phyloP scores from a whole-genome alignment of 2,329 filamentous ascomycete genomes.

The Furcasterigmium furcatum region DNA sequence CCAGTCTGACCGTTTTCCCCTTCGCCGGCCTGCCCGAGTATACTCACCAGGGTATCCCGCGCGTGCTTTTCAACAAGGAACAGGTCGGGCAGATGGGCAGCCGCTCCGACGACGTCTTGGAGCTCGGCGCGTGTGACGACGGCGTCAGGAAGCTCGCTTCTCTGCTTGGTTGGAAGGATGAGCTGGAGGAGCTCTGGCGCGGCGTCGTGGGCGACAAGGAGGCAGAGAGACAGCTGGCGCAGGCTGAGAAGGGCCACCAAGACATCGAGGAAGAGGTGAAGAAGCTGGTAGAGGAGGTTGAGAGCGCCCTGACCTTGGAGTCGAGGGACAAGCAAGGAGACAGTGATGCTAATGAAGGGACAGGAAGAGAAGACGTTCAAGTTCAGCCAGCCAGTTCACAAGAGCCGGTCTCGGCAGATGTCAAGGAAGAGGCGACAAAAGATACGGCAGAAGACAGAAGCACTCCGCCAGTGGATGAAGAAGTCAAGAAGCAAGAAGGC shows the following conservation, averaged over 20 bases:
- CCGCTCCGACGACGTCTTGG: constrained; percentile 77
- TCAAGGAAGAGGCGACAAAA: too few relatives aligned
- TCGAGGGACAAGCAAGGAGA: constrained; percentile 5
- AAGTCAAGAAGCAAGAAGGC: too few relatives aligned
- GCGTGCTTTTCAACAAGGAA: constrained; percentile 86
- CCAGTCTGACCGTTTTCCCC: constrained; percentile 81
- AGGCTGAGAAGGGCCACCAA: constrained; percentile 24
- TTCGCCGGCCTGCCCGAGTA: constrained; percentile 78
- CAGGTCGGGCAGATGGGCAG: constrained; percentile 75
- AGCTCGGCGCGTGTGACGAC: constrained; percentile 78
- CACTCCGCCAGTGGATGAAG: too few relatives aligned
- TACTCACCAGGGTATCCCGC: constrained; percentile 60
- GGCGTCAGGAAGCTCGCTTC: constrained; percentile 77
- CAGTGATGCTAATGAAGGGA: too few relatives aligned
- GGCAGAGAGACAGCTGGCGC: constrained; percentile 44
- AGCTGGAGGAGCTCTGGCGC: constrained; percentile 76
- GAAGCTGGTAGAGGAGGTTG: constrained; percentile 31
- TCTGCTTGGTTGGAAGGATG: constrained; percentile 79
- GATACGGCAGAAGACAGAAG: too few relatives aligned
- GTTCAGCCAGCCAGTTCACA: too few relatives aligned
- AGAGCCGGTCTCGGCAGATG: too few relatives aligned
- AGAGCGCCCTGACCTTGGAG: constrained; percentile 24
- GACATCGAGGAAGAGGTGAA: constrained; percentile 41
- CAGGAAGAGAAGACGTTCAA: too few relatives aligned
- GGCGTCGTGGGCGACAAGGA: constrained; percentile 60